A percentile compares a stretch with the other conserved stretches of the same genome.
These are phyloP conservation scores for Lecanoromycetidae sp. DNA, from an alignment of 2,329 filamentous ascomycete genomes.

Conservation along the genomic window DNA sequence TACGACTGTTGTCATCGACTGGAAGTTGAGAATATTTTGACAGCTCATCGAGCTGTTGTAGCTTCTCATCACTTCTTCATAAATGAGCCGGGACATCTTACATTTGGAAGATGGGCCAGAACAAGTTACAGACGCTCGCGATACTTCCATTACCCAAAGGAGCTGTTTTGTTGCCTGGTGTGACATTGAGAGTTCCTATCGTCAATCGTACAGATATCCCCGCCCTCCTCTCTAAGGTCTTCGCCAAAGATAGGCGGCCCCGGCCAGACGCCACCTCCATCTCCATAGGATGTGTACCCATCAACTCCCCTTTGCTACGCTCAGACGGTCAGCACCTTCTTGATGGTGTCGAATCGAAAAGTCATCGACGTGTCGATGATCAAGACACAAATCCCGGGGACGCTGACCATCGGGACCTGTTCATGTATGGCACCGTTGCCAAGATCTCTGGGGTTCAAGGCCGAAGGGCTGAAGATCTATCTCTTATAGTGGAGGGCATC, in stretches of 20 bases:
- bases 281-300: constrained; percentile 75
- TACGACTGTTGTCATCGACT: too few species aligned
- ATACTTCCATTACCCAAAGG: constrained; percentile 72
- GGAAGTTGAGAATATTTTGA: too few species aligned
- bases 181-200: constrained; percentile 73
- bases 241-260: constrained; percentile 57
- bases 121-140: constrained; percentile 40
- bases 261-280: constrained; percentile 55
- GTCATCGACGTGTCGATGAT: constrained; percentile 26
- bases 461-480: constrained; percentile 61
- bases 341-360: constrained; percentile 46
- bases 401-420: constrained; percentile 61
- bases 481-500: constrained; percentile 74
- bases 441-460: constrained; percentile 70
- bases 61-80: neutral
- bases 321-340: constrained; percentile 65
- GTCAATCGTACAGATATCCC: constrained; percentile 76
- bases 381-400: constrained; percentile 45
- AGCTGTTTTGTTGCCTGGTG: constrained; percentile 72
- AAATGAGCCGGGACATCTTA: neutral
- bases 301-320: constrained; percentile 63
- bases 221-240: constrained; percentile 73
- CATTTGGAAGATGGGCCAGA: constrained; percentile 6
- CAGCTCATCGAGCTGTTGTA: neutral
- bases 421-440: constrained; percentile 67